These are phyloP conservation scores for Alternaria gansuensis DNA, from an alignment of 2,329 filamentous ascomycete genomes.

Conservation along the genomic window DNA sequence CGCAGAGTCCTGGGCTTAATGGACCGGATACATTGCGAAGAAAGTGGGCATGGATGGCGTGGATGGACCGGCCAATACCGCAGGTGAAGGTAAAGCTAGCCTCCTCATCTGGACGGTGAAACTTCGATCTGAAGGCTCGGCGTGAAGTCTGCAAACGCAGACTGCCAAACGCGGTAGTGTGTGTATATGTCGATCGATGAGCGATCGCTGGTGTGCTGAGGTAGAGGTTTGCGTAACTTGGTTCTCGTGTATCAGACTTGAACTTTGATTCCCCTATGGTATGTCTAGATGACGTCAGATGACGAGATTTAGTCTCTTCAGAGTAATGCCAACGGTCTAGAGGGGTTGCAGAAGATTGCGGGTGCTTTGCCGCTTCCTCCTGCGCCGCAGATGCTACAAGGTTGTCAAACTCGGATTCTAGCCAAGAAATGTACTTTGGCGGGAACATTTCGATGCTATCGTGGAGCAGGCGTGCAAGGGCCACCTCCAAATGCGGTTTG, in stretches of 20 bases:
- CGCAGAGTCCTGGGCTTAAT: neutral
- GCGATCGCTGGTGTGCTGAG: neutral
- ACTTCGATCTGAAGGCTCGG: neutral
- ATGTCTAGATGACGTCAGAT: neutral
- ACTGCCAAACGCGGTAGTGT: conserved; percentile 11
- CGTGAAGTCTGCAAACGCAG: conserved; percentile 6
- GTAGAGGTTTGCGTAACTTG: neutral
- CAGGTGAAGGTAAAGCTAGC: conserved; percentile 14
- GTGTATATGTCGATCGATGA: conserved; percentile 1
- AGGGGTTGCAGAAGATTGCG: conserved; percentile 9
- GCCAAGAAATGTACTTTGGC: neutral
- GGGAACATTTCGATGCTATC: neutral
- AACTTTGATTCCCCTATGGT: neutral
- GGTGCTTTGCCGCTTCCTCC: conserved; percentile 16
- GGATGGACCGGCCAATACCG: conserved; percentile 8
- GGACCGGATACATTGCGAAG: conserved; percentile 1
- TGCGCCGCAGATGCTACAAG: conserved; percentile 22
- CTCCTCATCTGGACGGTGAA: neutral
- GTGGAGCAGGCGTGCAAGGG: neutral
- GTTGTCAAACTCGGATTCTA: conserved; percentile 14
- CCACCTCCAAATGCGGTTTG: conserved; percentile 1
- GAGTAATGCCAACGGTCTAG: conserved; percentile 17
- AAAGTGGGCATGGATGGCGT: conserved; percentile 11
- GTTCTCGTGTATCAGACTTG: neutral
- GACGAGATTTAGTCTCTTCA: neutral